Base-by-base conservation (phyloP, 768 basidiomycete genomes). In the Boletus vermiculosoides region DNA sequence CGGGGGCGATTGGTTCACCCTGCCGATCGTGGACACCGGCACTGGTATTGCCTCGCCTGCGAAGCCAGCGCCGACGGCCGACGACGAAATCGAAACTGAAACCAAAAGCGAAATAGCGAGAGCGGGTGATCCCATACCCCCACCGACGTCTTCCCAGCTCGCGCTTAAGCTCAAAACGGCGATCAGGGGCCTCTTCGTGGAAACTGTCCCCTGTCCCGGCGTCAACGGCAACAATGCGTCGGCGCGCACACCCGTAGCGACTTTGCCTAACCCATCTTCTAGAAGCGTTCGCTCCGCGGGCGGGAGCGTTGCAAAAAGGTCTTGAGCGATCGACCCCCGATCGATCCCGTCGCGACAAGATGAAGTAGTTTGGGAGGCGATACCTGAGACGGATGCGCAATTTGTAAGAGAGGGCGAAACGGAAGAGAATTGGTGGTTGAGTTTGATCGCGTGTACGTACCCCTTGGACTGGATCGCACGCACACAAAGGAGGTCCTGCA, bases 281-380 rank as follows among this genome's bases (percentile, higher is more conserved):
- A 90, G 70, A 23, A 87, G 67, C 12, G 77, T 74, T 18, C 86
- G 82, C 65, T 92, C 89, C 0, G 84, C 78, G 3, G 75, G 71
- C 0, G 90, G 83, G 44, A 93, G 76, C 0, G 83, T 75, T 1
- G 79, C 73, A 59, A 88, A 80, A n/a, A 91, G 73, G 39, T 90
- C 87, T 33, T 85, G 80, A 55, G 91, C 81, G 77, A 86, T 86
- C 59, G 81, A 79, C 30, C 79, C 79, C 25, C 25, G n/a, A n/a
- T n/a, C n/a, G n/a, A n/a, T n/a, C n/a, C n/a, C n/a, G n/a, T n/a
- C n/a, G n/a, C n/a, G n/a, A n/a, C n/a, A n/a, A n/a, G n/a, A n/a
- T n/a, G n/a, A n/a, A n/a, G n/a, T n/a, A n/a, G n/a, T n/a, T n/a
- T n/a, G n/a, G n/a, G n/a, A n/a, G n/a, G n/a, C n/a, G n/a, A n/a